Evolutionary conservation across 495 filamentous ascomycete genomes (phyloP).

Genomic region (Tuber calosporum): DNA sequence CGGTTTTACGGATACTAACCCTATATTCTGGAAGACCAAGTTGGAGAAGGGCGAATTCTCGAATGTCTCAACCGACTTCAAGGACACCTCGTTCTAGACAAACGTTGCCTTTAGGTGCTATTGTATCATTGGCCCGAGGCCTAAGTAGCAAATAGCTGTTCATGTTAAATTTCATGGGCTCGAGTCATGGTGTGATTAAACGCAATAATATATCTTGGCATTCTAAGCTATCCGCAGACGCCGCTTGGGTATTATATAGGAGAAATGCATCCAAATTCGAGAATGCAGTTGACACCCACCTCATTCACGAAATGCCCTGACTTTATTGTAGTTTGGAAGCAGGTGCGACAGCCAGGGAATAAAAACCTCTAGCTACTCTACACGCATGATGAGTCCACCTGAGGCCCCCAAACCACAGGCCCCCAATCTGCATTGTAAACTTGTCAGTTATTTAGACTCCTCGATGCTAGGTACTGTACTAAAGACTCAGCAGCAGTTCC

Average conservation of each 20-base stretch:
- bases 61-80: conserved; percentile 79
- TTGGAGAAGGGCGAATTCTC: conserved; percentile 95
- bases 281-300: neutral
- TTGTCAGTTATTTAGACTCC: neutral
- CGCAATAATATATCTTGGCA: neutral
- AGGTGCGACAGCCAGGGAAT: neutral
- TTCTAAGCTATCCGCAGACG: neutral
- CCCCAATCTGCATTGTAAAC: neutral
- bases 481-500: neutral
- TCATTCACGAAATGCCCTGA: neutral
- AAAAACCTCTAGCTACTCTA: neutral
- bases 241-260: neutral
- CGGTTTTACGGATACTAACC: conserved; percentile 90
- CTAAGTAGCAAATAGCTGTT: neutral
- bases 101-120: neutral
- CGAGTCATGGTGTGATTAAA: neutral
- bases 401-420: neutral
- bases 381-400: neutral
- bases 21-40: conserved; percentile 99
- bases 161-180: neutral
- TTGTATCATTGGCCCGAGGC: neutral
- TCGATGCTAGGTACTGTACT: neutral
- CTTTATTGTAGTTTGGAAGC: neutral
- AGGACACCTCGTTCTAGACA: conserved; percentile 7
- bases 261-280: neutral